Base-by-base conservation (phyloP, 176 grass and related monocot species). In the Tillandsia fasciculata region DNA sequence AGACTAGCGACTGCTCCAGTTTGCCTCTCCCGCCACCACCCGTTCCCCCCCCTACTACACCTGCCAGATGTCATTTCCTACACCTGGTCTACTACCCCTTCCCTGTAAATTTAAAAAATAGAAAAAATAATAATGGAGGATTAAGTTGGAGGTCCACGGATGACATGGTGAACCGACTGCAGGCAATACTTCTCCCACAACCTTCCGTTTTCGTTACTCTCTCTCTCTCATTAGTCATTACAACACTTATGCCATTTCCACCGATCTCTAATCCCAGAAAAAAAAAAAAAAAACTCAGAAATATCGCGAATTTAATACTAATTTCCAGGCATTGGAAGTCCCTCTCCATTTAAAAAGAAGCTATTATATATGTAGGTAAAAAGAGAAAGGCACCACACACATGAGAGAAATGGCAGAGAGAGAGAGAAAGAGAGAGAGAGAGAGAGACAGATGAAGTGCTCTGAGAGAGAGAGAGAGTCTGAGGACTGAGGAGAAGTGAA, bases 401-500 rank as follows among this genome's bases (percentile, higher is more conserved):
- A 33, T 33, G 29, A 33, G 3, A 33, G 3, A 33, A 33, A 33
- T 33, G 29, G 3, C 3, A 33, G 29, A 33, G 29, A 33, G 29
- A 33, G 29, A 33, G 29, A 22, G 13, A 42, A 24, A 12, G 50
- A 33, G 26, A 51, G 15, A 48, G 28, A 49, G 9, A 58, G 9
- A 22, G 23, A 48, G 28, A 49, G 9, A 58, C 2, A 22, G 23
- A 24, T 24, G 24, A 24, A 24, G 24, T 24, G 24, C 24, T 24
- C 24, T 24, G 2, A 13, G 2, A 28, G n/a, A 12, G 22, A 10
- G 11, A 14, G 12, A 3, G 56, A 48, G 29, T 52, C 26, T 24
- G 47, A 53, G 2, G 50, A n/a, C 52, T 66, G 49, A 33, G 68
- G 77, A 73, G 29, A 33, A 33, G 73, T 52, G 51, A 69, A 82